Conservation (phyloP, 2,329 filamentous ascomycete genomes). For the Chrysosporium queenslandicum region DNA sequence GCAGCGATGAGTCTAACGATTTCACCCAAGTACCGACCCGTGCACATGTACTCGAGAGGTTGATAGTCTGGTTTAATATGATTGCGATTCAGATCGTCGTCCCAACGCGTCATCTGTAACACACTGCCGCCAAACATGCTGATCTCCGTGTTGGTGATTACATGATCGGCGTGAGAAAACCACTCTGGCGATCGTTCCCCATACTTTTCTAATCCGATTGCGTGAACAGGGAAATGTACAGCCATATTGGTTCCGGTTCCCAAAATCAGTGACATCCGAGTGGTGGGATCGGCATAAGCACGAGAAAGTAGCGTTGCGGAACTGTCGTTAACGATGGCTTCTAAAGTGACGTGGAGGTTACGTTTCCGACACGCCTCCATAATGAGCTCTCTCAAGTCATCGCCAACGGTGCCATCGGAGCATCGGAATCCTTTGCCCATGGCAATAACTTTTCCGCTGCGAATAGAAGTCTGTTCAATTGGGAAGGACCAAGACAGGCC, state of each 20-base stretch:
- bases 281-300: slow-evolving; percentile 51
- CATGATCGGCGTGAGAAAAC: slow-evolving; percentile 48
- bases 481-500: slow-evolving; percentile 59
- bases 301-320: slow-evolving; percentile 52
- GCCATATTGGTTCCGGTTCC: slow-evolving; percentile 57
- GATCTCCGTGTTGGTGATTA: slow-evolving; percentile 56
- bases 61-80: slow-evolving; percentile 54
- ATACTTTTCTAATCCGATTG: slow-evolving; percentile 48
- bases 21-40: slow-evolving; percentile 54
- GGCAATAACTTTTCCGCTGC: slow-evolving; percentile 46
- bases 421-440: slow-evolving; percentile 59
- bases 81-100: slow-evolving; percentile 48
- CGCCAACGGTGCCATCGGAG: slow-evolving; percentile 48
- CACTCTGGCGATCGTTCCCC: slow-evolving; percentile 45
- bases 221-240: slow-evolving; percentile 49
- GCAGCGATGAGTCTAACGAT: slow-evolving; percentile 52
- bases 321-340: slow-evolving; percentile 56
- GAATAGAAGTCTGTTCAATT: slow-evolving; percentile 53
- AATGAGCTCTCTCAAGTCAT: slow-evolving; percentile 51
- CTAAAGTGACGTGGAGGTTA: slow-evolving; percentile 48
- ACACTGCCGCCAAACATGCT: slow-evolving; percentile 56
- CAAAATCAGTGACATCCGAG: slow-evolving; percentile 54
- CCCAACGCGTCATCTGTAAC: slow-evolving; percentile 52
- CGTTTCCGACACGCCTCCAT: slow-evolving; percentile 47
- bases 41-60: slow-evolving; percentile 55